Conservation (phyloP, 2,329 filamentous ascomycete genomes). For the Monilinia polystroma region DNA sequence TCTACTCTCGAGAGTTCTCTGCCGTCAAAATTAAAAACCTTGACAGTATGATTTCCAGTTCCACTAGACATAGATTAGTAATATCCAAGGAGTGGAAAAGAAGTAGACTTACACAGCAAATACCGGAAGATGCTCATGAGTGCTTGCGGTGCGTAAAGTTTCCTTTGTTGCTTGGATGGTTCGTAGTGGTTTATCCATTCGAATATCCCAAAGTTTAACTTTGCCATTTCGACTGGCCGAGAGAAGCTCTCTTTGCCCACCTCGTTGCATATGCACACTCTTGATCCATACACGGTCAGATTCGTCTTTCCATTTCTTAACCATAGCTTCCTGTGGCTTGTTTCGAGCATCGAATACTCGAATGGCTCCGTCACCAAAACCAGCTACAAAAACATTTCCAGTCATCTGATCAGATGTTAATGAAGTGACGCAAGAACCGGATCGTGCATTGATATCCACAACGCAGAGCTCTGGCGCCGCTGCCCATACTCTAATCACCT, state of each 20-base stretch:
- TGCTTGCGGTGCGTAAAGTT: constrained; percentile 79
- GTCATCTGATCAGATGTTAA: constrained; percentile 97
- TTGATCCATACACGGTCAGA: constrained; percentile 84
- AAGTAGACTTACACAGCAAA: constrained; percentile 77
- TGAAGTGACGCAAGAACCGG: constrained; percentile 92
- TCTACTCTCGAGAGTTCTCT: constrained; percentile 78
- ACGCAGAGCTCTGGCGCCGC: constrained; percentile 90
- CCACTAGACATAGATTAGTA: constrained; percentile 57
- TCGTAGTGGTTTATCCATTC: constrained; percentile 75
- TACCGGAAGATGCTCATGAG: constrained; percentile 94
- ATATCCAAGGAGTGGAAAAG: neutral
- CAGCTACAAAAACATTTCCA: constrained; percentile 91
- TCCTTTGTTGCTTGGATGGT: constrained; percentile 73
- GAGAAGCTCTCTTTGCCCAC: constrained; percentile 86
- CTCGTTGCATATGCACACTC: constrained; percentile 94
- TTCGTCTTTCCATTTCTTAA: constrained; percentile 95
- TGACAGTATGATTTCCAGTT: constrained; percentile 82
- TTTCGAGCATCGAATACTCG: constrained; percentile 89
- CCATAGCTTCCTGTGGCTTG: constrained; percentile 84
- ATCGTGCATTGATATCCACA: constrained; percentile 90
- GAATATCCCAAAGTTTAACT: constrained; percentile 93
- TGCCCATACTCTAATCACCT: constrained; percentile 95
- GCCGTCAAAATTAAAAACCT: constrained; percentile 88
- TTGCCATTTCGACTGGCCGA: constrained; percentile 90
- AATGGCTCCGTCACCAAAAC: constrained; percentile 92